These are phyloP conservation scores for Chaetomiaceae sp. DNA, from an alignment of 2,329 filamentous ascomycete species.

Conservation along the genomic window DNA sequence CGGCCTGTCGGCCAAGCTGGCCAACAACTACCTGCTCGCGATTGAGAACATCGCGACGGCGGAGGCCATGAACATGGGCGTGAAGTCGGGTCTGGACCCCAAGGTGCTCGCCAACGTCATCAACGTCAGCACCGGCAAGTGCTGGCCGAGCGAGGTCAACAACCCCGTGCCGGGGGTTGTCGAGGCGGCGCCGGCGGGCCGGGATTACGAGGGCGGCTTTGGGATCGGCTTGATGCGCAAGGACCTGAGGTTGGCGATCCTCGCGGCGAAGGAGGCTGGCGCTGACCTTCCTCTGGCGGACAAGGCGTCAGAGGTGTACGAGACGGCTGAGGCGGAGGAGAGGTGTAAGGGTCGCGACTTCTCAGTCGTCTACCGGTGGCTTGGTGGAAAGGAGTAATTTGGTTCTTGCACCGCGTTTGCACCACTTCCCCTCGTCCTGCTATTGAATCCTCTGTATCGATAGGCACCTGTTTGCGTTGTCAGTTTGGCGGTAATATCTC, in stretches of 20 bases:
- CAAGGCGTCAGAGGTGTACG: constrained; percentile 62
- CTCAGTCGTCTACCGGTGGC: constrained; percentile 72
- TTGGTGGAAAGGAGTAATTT: constrained; percentile 49
- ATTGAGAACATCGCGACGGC: constrained; percentile 79
- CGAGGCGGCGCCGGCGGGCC: constrained; percentile 65
- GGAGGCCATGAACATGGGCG: constrained; percentile 62
- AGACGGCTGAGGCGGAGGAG: constrained; percentile 57
- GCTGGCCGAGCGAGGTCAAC: constrained; percentile 95
- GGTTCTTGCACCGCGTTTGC: not conserved
- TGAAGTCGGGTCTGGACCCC: constrained; percentile 55
- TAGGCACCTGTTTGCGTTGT: not conserved
- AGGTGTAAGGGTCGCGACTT: constrained; percentile 68
- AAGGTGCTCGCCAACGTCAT: constrained; percentile 74
- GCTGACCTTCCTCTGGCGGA: constrained; percentile 62
- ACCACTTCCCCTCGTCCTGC: too few relatives aligned
- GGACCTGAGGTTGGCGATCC: constrained; percentile 66
- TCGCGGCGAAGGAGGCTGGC: constrained; percentile 63
- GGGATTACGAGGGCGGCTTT: constrained; percentile 75
- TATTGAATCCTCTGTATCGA: not conserved
- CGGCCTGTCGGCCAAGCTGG: constrained; percentile 85
- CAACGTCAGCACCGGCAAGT: constrained; percentile 88
- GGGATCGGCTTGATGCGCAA: constrained; percentile 76
- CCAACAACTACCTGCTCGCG: constrained; percentile 94
- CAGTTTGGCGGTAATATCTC: too few relatives aligned
- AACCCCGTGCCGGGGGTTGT: constrained; percentile 88